Base-by-base conservation (phyloP, 2,329 filamentous ascomycete genomes). In the Diaporthe destruens region DNA sequence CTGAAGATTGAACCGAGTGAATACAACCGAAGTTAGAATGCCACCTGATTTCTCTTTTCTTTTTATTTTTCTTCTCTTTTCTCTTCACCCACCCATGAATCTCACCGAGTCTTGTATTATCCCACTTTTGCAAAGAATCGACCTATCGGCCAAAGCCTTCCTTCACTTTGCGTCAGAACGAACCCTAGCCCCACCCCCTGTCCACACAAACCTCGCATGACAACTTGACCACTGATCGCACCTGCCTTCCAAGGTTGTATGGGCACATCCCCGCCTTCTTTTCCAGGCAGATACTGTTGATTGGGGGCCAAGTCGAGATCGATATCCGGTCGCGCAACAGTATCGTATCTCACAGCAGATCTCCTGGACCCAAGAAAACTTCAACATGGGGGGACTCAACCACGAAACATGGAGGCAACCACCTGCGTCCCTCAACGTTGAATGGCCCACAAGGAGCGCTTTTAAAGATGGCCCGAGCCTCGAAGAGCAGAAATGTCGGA, bases 371-470 rank as follows among this genome's bases (percentile, higher is more conserved):
- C 3, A n/a, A 14, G 20, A 18, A 42, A 6, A 25, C 23, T 16
- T 12, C 55, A 34, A 54, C 16, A 70, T 70, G 68, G 68, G 55
- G 16, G 39, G 44, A 23, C 14, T n/a, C 25, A 70, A 70, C 34
- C 68, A 70, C 9, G 55, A 70, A 34, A 53, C 42, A 14, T 70
- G 68, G 68, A 61, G 34, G 47, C 68, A 70, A 29, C 68, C 68
- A 9, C 68, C 68, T 12, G 68, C 44, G 5, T 70, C 68, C 14
- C 68, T 70, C 16, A 70, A 39, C 23, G 68, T 70, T 12, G 55
- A 61, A 16, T 70, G 68, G 68, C 68, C 68, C 18, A 70, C 68
- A 3, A 29, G 53, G 44, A 53, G 68, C 32, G 8, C 34, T 32
- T 61, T 39, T 23, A 47, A 53, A 23, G n/a, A 29, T 23, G 68